Conservation (phyloP, 2,329 filamentous ascomycete species). For the Pseudogymnoascus sp. region DNA sequence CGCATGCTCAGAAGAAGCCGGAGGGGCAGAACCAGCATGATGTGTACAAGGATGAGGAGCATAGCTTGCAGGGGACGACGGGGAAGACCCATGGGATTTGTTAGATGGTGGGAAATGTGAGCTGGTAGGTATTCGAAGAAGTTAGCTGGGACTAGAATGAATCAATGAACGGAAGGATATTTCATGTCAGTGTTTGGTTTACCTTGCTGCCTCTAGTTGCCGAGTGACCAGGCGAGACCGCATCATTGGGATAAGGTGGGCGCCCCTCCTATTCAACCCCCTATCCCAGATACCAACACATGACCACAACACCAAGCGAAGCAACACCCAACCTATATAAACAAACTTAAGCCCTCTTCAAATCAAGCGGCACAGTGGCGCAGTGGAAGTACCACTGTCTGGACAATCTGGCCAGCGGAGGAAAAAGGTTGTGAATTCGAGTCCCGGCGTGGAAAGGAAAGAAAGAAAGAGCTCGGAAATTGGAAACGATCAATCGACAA, state of each 20-base stretch:
- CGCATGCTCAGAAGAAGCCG: neutral
- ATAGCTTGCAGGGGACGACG: slow-evolving; percentile 81
- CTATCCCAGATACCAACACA: neutral
- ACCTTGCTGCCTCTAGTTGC: neutral
- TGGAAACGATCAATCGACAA: neutral
- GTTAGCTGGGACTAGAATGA: neutral
- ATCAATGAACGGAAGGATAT: neutral
- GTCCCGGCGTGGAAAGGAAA: neutral
- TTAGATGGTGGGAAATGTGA: slow-evolving; percentile 32
- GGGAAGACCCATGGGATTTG: slow-evolving; percentile 88
- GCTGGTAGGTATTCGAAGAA: neutral
- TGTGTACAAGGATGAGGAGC: slow-evolving; percentile 63
- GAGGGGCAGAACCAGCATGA: slow-evolving; percentile 25
- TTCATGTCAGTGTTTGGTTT: neutral
- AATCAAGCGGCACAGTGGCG: neutral
- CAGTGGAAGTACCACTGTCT: slow-evolving; percentile 3
- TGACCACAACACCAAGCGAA: neutral
- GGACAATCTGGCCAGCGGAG: neutral
- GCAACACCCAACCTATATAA: neutral
- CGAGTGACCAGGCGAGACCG: neutral
- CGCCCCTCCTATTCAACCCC: neutral
- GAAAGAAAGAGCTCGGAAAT: too few relatives aligned
- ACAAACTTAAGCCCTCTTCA: neutral
- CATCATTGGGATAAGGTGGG: neutral
- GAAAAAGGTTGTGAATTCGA: neutral